Conservation (phyloP, 176 grass and related monocot species). For the Carex scoparia region DNA sequence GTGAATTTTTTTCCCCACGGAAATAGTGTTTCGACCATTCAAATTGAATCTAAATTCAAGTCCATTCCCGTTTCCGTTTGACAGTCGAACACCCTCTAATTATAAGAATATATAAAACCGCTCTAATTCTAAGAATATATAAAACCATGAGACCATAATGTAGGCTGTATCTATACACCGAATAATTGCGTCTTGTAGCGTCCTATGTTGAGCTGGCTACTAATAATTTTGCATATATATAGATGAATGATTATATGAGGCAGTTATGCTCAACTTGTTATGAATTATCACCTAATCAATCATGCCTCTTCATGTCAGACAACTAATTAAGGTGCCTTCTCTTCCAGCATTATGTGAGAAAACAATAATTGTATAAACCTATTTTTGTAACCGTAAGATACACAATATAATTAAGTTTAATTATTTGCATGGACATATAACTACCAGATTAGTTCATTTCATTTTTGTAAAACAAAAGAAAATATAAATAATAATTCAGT, state of each 20-base stretch:
- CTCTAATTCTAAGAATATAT: background rate
- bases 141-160: background rate
- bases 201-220: background rate
- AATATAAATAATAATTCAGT: too few relatives aligned
- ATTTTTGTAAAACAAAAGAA: too few relatives aligned
- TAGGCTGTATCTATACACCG: too few relatives aligned
- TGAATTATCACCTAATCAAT: constrained; percentile 21
- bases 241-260: background rate
- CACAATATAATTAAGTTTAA: background rate
- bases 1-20: too few relatives aligned
- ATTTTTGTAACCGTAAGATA: background rate
- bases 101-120: too few relatives aligned
- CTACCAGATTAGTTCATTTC: too few relatives aligned
- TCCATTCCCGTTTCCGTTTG: too few relatives aligned
- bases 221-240: background rate
- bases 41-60: too few relatives aligned
- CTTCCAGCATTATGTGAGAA: background rate
- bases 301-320: background rate
- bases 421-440: too few relatives aligned
- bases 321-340: background rate
- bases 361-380: background rate
- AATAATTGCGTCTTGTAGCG: too few relatives aligned
- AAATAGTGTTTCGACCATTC: too few relatives aligned
- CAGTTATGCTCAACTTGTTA: background rate
- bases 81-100: background rate